Evolutionary conservation across 2,329 filamentous ascomycete species (phyloP).

Genomic region (Colletotrichum endophyticum): DNA sequence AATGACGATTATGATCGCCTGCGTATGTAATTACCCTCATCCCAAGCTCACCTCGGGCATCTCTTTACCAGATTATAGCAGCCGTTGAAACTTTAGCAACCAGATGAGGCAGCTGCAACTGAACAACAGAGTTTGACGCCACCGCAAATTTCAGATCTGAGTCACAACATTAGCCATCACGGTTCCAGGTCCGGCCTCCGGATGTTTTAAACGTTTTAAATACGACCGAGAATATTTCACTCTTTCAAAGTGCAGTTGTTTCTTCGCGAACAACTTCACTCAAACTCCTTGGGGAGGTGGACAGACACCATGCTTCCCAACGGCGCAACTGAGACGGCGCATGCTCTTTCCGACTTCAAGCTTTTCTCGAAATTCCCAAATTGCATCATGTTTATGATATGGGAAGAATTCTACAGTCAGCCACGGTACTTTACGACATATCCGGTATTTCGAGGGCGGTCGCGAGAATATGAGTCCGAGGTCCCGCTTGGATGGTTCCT

Average conservation of each 20-base stretch:
- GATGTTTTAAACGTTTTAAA: too few species aligned
- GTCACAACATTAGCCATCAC: not conserved
- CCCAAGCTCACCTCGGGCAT: too few species aligned
- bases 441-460: not conserved
- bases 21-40: too few species aligned
- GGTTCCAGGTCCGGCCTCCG: not conserved
- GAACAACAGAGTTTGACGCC: too few species aligned
- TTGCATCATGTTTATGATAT: not conserved
- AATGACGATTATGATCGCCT: too few species aligned
- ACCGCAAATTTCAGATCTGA: not conserved
- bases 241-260: too few species aligned
- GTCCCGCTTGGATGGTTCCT: not conserved
- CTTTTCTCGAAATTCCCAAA: not conserved
- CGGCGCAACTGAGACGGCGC: rapidly evolving
- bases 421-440: not conserved
- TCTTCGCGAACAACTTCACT: not conserved
- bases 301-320: not conserved
- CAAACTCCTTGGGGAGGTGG: not conserved
- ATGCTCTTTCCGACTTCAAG: not conserved
- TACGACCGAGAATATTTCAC: too few species aligned
- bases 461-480: not conserved
- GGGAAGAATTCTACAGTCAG: not conserved
- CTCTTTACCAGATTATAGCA: too few species aligned
- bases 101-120: too few species aligned
- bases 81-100: too few species aligned